Evolutionary conservation across 192 early-diverging fungal genomes (phyloP), one percentile per base, ranked within the genome.

Genomic region (Backusella mclennaniae): DNA sequence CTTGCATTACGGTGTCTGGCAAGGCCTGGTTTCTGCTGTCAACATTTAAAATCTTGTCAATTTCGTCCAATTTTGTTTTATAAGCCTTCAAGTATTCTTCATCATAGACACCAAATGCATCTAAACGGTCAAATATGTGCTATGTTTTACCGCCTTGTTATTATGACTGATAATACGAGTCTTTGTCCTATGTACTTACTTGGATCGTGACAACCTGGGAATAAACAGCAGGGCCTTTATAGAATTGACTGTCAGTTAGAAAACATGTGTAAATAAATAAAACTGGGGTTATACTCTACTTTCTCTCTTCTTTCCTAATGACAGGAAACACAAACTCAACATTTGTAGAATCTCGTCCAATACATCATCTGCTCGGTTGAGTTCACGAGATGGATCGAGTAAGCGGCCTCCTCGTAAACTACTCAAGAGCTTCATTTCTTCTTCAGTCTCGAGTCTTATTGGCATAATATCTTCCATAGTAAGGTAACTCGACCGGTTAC

Each of bases 291-390:
- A 69, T 41, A 17, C 66, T 76, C 46, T 81, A 76, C 92, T 87
- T 83, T 94, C 93, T 71, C 88, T 88, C 74, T 87, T 93, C 73
- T 93, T 94, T 29, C 93, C 93, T 42, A 93, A 56, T 7, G 90
- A 88, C 82, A 94, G 79, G 76, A 91, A 94, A 77, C 91, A 91
- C 70, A 94, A 83, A 52, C 90, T 92, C 33, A 94, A 87, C 59
- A 94, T 86, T 72, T 92, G 90, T 82, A 90, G 92, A 68, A 92
- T 87, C 35, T 94, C 93, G 41, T 94, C 93, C 11, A 93, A 77
- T 38, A 93, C 83, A 66, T 85, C 87, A 74, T 94, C 91, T 44
- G 89, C 82, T 35, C 89, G 82, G 79, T 90, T 84, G 1, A 68
- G 19, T 36, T 73, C 69, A 21, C 23, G 41, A 21, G 33, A 8